Evolutionary conservation across 129 eudicot genomes (phyloP).

Genomic region (Arctium lappa): DNA sequence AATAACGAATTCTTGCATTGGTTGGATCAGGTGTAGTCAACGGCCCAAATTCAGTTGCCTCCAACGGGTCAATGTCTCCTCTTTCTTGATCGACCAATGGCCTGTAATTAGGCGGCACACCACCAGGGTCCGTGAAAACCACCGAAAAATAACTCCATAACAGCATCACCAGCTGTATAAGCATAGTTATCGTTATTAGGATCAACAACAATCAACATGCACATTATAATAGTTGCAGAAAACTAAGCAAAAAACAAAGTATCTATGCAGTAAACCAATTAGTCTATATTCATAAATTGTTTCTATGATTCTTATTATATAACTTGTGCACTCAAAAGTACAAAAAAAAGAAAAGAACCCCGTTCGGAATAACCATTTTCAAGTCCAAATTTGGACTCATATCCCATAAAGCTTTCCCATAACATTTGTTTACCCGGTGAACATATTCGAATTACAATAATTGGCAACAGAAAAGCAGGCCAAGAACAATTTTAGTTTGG

Average conservation of each 20-base stretch:
- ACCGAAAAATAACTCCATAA: slow-evolving; percentile 95
- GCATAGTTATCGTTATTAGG: slow-evolving; percentile 3
- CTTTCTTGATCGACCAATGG: slow-evolving; percentile 81
- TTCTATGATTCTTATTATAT: background rate
- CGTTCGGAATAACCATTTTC: background rate
- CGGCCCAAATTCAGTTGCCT: slow-evolving; percentile 57
- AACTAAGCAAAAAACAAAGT: background rate
- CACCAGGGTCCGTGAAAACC: slow-evolving; percentile 89
- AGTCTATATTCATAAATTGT: background rate
- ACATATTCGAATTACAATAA: background rate
- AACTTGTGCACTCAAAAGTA: background rate
- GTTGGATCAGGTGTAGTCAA: slow-evolving; percentile 42
- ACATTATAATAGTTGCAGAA: background rate
- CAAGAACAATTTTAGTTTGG: background rate
- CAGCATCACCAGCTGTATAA: slow-evolving; percentile 82
- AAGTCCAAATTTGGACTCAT: background rate
- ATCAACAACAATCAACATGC: background rate
- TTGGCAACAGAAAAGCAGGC: background rate
- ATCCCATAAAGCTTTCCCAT: background rate
- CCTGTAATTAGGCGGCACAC: slow-evolving; percentile 90
- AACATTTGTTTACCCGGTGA: background rate
- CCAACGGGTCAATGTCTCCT: slow-evolving; percentile 74
- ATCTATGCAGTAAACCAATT: background rate
- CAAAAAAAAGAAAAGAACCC: background rate
- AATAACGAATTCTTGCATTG: slow-evolving; percentile 62